These are phyloP conservation scores for Schizothecium vesticola DNA, from an alignment of 495 filamentous ascomycete genomes.

Conservation along the genomic window DNA sequence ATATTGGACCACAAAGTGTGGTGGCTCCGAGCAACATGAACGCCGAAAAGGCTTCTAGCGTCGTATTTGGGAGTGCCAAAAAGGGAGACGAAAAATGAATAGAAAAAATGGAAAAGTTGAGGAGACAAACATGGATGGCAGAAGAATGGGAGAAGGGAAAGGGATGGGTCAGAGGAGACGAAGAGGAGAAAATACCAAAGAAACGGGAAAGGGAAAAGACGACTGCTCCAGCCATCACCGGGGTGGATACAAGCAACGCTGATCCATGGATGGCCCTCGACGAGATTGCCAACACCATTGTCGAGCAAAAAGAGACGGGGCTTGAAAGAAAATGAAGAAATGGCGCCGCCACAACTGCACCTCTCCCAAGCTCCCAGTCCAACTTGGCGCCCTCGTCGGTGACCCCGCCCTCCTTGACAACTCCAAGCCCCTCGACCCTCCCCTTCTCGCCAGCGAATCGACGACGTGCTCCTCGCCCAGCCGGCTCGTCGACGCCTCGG, in stretches of 20 bases:
- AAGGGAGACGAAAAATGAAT: neutral
- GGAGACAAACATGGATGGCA: too few species aligned
- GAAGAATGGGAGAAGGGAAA: neutral
- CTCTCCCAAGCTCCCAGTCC: neutral
- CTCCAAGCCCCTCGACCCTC: neutral
- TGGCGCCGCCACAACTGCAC: neutral
- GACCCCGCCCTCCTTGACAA: neutral
- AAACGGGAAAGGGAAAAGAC: neutral
- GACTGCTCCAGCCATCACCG: neutral
- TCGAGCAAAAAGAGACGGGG: neutral
- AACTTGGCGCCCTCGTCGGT: neutral
- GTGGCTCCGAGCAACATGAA: neutral
- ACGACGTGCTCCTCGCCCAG: neutral
- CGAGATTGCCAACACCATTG: neutral
- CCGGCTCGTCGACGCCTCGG: conserved; percentile 8
- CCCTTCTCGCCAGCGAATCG: neutral
- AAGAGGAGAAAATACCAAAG: too few species aligned
- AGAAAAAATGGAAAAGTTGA: too few species aligned
- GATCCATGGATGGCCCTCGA: neutral
- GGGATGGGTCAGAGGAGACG: neutral
- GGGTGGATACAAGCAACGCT: neutral
- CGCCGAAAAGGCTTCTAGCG: neutral
- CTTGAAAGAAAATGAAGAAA: neutral
- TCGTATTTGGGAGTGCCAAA: neutral
- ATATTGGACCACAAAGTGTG: neutral